A percentile compares a stretch with the other conserved stretches of the same genome.
Evolutionary conservation across 1,139 yeast species (phyloP).

Genomic region (Pichia sp.): DNA sequence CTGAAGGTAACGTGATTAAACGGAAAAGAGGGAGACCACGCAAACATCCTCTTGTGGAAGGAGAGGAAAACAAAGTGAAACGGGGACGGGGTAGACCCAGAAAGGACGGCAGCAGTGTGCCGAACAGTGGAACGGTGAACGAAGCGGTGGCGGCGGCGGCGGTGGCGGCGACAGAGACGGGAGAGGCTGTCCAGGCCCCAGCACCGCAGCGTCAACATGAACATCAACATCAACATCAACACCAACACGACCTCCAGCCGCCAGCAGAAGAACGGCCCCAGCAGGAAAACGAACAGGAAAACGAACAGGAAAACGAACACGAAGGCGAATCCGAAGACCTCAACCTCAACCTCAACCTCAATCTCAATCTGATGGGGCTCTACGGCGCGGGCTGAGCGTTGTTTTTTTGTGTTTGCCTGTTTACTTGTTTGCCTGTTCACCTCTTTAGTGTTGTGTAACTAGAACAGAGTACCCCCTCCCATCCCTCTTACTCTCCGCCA

Average conservation of each 20-base stretch:
- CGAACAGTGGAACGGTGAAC: constrained; percentile 8
- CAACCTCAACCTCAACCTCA: not conserved
- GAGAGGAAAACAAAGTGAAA: constrained; percentile 3
- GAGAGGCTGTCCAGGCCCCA: constrained; percentile 1
- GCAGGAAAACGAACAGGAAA: no score
- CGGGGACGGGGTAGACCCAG: constrained; percentile 14
- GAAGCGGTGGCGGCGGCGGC: constrained; percentile 13
- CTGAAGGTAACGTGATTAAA: constrained; percentile 9
- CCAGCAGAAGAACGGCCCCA: no score
- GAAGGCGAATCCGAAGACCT: not conserved
- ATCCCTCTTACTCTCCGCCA: no score
- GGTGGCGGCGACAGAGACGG: constrained; percentile 13
- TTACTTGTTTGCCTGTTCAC: no score
- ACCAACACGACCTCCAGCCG: no score
- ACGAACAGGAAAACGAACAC: no score
- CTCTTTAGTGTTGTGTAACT: no score
- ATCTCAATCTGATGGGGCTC: no score
- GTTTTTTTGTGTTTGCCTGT: no score
- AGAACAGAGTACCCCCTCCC: no score
- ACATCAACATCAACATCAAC: not conserved
- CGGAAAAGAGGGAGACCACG: constrained; percentile 16
- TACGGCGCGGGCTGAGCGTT: no score
- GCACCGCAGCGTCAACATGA: not conserved
- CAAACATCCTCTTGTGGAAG: constrained; percentile 8
- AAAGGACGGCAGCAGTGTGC: no score